Percentiles rank a stretch among this genome's conserved stretches.
Conservation (phyloP, 371 early-diverging fungal genomes). For the Capillidium rhysosporum region DNA sequence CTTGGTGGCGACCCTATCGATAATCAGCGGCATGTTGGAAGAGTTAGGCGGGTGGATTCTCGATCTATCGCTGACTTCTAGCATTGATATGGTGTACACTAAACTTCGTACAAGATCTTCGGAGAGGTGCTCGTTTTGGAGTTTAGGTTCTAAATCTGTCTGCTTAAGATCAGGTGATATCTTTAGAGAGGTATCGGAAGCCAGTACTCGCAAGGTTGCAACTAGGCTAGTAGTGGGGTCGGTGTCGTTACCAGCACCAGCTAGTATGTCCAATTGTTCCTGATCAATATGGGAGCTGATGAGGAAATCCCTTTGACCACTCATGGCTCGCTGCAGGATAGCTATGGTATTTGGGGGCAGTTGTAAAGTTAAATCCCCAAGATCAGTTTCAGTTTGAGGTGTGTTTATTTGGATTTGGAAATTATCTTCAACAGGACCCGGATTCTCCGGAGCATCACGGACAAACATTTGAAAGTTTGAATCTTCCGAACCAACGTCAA, state of each 20-base stretch:
- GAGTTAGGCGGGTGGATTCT: neutral
- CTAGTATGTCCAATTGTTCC: too few relatives aligned
- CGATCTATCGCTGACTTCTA: conserved; percentile 45
- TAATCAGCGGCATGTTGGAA: neutral
- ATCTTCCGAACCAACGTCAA: too few relatives aligned
- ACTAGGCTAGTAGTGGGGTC: neutral
- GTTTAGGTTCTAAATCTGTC: neutral
- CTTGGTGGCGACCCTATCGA: conserved; percentile 1
- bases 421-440: too few relatives aligned
- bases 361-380: too few relatives aligned
- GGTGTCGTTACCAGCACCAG: neutral
- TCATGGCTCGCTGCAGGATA: too few relatives aligned
- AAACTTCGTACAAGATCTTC: conserved; percentile 40
- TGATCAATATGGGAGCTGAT: too few relatives aligned
- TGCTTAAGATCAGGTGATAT: neutral
- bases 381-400: too few relatives aligned
- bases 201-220: neutral
- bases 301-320: too few relatives aligned
- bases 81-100: conserved; percentile 40
- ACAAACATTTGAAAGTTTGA: too few relatives aligned
- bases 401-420: too few relatives aligned
- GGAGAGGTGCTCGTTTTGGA: conserved; percentile 5
- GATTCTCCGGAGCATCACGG: too few relatives aligned
- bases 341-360: too few relatives aligned
- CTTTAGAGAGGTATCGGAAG: neutral